Base-by-base conservation (phyloP, 495 filamentous ascomycete species). In the Cercophora newfieldiana region DNA sequence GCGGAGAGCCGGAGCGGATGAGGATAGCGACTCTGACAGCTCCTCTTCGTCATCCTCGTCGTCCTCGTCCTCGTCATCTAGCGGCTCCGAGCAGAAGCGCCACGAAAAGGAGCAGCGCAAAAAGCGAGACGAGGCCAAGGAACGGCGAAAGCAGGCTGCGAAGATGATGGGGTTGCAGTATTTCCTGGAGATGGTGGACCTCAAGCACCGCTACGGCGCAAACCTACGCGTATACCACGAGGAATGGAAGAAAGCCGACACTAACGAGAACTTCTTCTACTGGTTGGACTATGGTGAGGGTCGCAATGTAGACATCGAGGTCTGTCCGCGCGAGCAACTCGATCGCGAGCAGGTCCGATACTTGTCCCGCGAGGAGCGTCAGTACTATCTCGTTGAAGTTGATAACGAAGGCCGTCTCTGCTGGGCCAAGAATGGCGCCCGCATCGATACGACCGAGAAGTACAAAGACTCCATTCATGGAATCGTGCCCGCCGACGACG, bases 181-280 rank as follows among this genome's bases (percentile, higher is more conserved):
- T 73, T 97, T 96, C 67, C 80, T 97, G 3, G 94, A 97, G 73
- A 94, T 97, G 90, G 91, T 97, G 18, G 93, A 97, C 71, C 75
- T 85, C 6, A 93, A 96, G 75, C 94, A 97, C 71, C 87, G 94
- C 2, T 94, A 97, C 74, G 94, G 94, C 1, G 86, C 85, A 29
- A 95, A 97, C 69, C 77, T 97, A 33, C 83, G 89, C n/a, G 82
- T 85, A 14, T 97, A 97, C 69, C 94, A 97, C 73, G 82, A 83
- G 44, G 86, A 89, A 63, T 97, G 94, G 94, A 91, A 93, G 74
- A 84, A 83, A 62, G 79, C 85, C 2, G 81, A 89, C 12, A 94
- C 91, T 0, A 85, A 85, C 7, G 88, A 97, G 74, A 97, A 94
- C 71, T 97, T 96, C 82, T 97, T 97, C 75, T 93, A 92, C 76